These are phyloP conservation scores for Penicillium simplicissimum DNA, from an alignment of 495 filamentous ascomycete genomes.

Conservation along the genomic window DNA sequence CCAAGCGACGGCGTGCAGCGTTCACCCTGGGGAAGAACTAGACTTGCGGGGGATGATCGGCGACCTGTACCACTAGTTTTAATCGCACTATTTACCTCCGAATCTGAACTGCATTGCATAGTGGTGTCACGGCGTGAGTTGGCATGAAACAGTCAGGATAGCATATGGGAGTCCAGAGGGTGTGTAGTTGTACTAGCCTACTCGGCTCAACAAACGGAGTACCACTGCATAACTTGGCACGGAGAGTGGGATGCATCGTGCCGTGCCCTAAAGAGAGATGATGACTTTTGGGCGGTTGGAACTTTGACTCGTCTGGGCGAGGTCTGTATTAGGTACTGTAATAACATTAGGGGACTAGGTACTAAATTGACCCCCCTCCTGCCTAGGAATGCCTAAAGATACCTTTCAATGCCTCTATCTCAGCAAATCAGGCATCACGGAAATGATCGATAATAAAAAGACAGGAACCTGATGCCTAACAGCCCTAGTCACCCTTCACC, in stretches of 20 bases:
- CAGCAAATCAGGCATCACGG: no score
- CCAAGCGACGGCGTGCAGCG: slow-evolving; percentile 4
- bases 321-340: neutral
- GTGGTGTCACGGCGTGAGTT: slow-evolving; percentile 12
- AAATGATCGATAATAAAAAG: no score
- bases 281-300: neutral
- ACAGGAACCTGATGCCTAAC: no score
- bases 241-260: neutral
- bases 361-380: no score
- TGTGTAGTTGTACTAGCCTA: neutral
- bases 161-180: neutral
- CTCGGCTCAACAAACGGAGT: neutral
- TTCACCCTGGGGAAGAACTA: slow-evolving; percentile 2
- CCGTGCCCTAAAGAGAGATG: neutral
- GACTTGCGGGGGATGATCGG: slow-evolving; percentile 13
- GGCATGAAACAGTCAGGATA: neutral
- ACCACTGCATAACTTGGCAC: neutral
- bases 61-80: slow-evolving; percentile 34
- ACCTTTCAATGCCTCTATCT: no score
- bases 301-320: neutral
- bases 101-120: slow-evolving; percentile 6
- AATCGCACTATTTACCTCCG: slow-evolving; percentile 15
- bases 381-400: no score
- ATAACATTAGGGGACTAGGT: no score
- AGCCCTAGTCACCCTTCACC: no score